Evolutionary conservation across 2,329 filamentous ascomycete species (phyloP).

Genomic region (Neodidymelliopsis sp.): DNA sequence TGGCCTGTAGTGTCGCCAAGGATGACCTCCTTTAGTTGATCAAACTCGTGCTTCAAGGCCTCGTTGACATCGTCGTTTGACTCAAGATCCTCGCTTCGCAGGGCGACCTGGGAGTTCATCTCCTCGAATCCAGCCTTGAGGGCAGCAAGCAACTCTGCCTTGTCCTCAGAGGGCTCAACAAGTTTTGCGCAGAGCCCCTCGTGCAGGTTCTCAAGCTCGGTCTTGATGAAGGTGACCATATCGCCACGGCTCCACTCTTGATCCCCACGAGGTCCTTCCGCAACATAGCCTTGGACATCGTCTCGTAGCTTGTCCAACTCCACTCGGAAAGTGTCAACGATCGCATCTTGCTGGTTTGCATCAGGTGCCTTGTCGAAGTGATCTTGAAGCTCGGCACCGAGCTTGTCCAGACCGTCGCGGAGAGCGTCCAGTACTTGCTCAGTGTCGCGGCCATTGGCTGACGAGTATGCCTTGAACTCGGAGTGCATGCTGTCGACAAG

Average conservation of each 20-base stretch:
- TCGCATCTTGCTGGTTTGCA: constrained; percentile 76
- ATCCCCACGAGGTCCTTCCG: constrained; percentile 53
- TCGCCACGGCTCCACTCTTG: constrained; percentile 52
- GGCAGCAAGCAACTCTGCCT: constrained; percentile 50
- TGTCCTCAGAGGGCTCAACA: constrained; percentile 37
- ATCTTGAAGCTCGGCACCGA: constrained; percentile 79
- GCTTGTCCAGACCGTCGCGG: constrained; percentile 83
- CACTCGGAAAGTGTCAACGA: constrained; percentile 71
- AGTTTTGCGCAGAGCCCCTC: constrained; percentile 63
- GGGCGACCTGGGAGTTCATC: constrained; percentile 51
- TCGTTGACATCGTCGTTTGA: constrained; percentile 63
- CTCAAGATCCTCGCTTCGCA: constrained; percentile 47
- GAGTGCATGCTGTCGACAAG: constrained; percentile 67
- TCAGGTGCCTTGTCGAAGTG: constrained; percentile 79
- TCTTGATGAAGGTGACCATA: constrained; percentile 59
- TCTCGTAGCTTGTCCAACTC: constrained; percentile 71
- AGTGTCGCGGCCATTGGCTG: constrained; percentile 79
- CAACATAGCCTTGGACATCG: constrained; percentile 63
- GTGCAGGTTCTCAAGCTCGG: constrained; percentile 69
- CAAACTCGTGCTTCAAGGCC: constrained; percentile 81
- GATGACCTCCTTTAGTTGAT: constrained; percentile 79
- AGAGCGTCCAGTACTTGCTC: constrained; percentile 89
- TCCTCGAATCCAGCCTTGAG: constrained; percentile 51
- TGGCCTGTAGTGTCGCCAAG: constrained; percentile 65
- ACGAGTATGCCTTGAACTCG: constrained; percentile 79